Evolutionary conservation across 2,329 filamentous ascomycete genomes (phyloP).

Genomic region (Aspergillus sp.): DNA sequence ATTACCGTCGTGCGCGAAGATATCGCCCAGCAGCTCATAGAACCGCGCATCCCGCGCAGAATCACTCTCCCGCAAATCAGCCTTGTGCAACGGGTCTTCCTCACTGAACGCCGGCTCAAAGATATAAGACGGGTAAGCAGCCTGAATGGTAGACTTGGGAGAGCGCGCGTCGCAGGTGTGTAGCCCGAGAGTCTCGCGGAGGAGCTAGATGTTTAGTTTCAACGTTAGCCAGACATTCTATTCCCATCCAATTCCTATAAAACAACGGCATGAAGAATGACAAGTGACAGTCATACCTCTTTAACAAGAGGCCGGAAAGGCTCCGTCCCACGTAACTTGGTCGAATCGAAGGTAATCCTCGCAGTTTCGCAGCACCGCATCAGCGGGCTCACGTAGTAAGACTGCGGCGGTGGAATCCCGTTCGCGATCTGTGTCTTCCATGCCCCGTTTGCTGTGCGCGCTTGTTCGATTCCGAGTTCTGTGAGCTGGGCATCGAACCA

Average conservation of each 20-base stretch:
- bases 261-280: no score
- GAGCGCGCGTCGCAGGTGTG: constrained; percentile 63
- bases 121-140: constrained; percentile 50
- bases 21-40: constrained; percentile 50
- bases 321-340: constrained; percentile 45
- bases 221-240: background rate
- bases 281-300: constrained; percentile 40
- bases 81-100: constrained; percentile 54
- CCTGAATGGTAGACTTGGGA: constrained; percentile 48
- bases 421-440: constrained; percentile 50
- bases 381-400: constrained; percentile 59
- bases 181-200: constrained; percentile 60
- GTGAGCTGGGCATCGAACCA: constrained; percentile 64
- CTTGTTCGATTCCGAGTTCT: constrained; percentile 52
- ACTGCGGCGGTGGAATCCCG: constrained; percentile 54
- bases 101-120: constrained; percentile 58
- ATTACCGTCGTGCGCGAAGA: constrained; percentile 51
- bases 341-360: constrained; percentile 51
- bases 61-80: constrained; percentile 50
- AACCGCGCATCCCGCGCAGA: constrained; percentile 50
- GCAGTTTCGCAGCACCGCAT: constrained; percentile 60
- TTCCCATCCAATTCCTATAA: no score
- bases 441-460: constrained; percentile 43
- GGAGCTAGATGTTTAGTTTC: constrained; percentile 31
- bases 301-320: constrained; percentile 58